Base-by-base conservation (phyloP, 1,284 basidiomycete genomes). In the Wolfiporia cocos region DNA sequence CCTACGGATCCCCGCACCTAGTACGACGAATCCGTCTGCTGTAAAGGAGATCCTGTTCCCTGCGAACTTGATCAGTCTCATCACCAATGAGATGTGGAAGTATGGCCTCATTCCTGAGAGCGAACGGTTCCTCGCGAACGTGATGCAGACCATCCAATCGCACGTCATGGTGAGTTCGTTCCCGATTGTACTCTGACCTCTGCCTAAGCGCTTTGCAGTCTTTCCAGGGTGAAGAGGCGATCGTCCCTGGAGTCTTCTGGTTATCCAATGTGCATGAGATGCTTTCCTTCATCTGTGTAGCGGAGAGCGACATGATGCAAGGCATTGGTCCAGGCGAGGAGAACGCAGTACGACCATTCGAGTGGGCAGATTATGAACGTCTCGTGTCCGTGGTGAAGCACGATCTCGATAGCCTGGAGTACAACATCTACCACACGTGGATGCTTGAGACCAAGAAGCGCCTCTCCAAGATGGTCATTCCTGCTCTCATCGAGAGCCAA, bases 1-100 rank as follows among this genome's bases (percentile, higher is more conserved):
- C 42, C 70, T 99, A 55, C 96, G 95, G 72, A 94, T 98, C 43
- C 93, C 95, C 14, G 79, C 85, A 15, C 91, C 96, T 1, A 93
- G 86, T 56, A 71, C 92, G 42, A 89, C 88, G 43, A 96, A 92
- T 58, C 91, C 93, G 1, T 91, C 93, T 15, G 84, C 86, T 22
- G 86, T 94, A 49, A 99, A 98, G 67, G 96, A 99, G 65, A 94
- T 99, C 42, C 74, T 99, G 32, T 99, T 99, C 86, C 96, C 96
- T 4, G 95, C 96, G n/a, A 98, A 99, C 64, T 78, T 99, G 46
- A 99, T 99, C 66, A 92, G 89, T 56, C 71, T 99, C 38, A 87
- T 97, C 47, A 96, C 93, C 17, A 99, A 99, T 65, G 96, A 99
- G 67, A 99, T 99, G 95, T 99, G 96, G 96, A 98, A 98, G 69